phyloP scores from a whole-genome alignment of 2,329 filamentous ascomycete species.

The Salinomyces thailandicus region DNA sequence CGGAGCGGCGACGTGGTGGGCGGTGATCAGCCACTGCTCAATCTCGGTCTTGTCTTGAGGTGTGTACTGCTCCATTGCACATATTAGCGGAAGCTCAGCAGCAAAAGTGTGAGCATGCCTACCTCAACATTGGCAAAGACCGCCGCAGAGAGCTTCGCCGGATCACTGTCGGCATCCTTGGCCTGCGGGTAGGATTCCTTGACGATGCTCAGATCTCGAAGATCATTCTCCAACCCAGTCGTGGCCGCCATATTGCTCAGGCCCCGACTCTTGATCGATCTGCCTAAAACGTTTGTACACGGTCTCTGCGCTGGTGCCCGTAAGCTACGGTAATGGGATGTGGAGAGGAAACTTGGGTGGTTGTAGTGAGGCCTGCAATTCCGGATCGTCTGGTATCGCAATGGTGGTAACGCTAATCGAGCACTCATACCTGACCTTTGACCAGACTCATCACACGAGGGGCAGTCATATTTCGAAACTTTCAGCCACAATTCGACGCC shows the following conservation, averaged over 20 bases:
- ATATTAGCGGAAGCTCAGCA: not conserved
- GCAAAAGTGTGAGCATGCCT: constrained; percentile 6
- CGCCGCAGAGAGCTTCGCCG: constrained; percentile 25
- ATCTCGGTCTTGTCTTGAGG: constrained; percentile 76
- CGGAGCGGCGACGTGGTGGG: constrained; percentile 55
- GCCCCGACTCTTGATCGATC: no score
- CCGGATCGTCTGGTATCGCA: no score
- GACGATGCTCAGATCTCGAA: constrained; percentile 21
- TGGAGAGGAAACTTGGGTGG: no score
- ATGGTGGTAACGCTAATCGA: no score
- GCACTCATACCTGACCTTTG: no score
- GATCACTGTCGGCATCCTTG: constrained; percentile 22
- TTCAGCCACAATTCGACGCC: no score
- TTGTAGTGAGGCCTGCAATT: no score
- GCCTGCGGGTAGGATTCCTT: constrained; percentile 25
- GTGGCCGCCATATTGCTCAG: constrained; percentile 18
- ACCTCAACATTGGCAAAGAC: constrained; percentile 26
- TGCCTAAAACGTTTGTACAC: not conserved
- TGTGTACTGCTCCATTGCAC: constrained; percentile 49
- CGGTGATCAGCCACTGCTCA: constrained; percentile 75
- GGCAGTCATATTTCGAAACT: no score
- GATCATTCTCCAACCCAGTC: constrained; percentile 22
- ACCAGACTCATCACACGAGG: no score
- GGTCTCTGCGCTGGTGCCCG: not conserved
- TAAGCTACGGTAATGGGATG: no score